Evolutionary conservation across 73 alveolate genomes (phyloP).

Genomic region (Paramecium tetraurelia): DNA sequence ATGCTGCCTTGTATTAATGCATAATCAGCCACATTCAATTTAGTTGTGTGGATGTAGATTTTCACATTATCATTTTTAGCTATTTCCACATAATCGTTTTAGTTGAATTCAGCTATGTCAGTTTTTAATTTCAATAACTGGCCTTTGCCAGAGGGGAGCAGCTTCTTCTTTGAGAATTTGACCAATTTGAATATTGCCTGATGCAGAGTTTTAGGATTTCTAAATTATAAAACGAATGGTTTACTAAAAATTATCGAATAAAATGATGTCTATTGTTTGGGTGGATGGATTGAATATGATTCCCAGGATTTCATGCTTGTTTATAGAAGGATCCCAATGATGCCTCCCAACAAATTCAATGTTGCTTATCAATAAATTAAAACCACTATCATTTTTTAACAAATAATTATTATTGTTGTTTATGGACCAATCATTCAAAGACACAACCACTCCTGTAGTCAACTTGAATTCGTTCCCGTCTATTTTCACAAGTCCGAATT

Average conservation of each 20-base stretch:
- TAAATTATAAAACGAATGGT: neutral
- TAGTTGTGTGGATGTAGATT: neutral
- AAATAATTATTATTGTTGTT: neutral
- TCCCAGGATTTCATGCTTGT: neutral
- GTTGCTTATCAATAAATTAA: constrained; percentile 3
- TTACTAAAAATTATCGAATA: neutral
- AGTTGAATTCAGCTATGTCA: neutral
- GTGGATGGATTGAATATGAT: neutral
- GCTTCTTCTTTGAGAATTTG: neutral
- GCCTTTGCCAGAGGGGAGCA: neutral
- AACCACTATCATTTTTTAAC: neutral
- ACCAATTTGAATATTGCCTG: neutral
- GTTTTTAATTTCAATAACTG: neutral
- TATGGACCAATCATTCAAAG: neutral
- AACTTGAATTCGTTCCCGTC: neutral
- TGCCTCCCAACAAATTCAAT: constrained; percentile 38
- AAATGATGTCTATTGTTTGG: neutral
- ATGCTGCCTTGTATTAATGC: constrained; percentile 34
- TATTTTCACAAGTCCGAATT: neutral
- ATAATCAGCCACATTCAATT: constrained; percentile 11
- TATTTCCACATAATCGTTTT: neutral
- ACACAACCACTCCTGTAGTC: constrained; percentile 19
- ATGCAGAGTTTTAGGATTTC: neutral
- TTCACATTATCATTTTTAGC: constrained; percentile 40
- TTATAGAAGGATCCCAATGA: neutral